These are phyloP conservation scores for Diaporthe nobilis DNA, from an alignment of 2,329 filamentous ascomycete genomes.

Conservation along the genomic window DNA sequence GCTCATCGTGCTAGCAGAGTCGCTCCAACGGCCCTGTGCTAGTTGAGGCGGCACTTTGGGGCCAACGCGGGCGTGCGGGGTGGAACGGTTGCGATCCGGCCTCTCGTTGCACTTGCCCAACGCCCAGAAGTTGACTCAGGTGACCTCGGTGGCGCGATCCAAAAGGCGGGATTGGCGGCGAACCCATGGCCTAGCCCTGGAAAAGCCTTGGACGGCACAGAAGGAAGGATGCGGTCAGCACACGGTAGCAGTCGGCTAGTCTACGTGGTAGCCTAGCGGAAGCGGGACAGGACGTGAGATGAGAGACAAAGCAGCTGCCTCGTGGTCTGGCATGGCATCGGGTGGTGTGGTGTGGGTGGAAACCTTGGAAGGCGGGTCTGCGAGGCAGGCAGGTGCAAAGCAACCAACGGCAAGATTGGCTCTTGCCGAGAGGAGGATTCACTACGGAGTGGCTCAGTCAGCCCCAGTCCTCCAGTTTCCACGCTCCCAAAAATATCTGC, in stretches of 20 bases:
- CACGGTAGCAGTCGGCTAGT: not conserved
- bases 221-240: constrained; percentile 30
- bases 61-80: not conserved
- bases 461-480: not conserved
- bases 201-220: not conserved
- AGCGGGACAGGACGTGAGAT: not conserved
- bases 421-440: constrained; percentile 8
- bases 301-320: constrained; percentile 3
- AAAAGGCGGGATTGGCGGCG: constrained; percentile 23
- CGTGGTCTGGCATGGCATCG: not conserved
- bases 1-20: not conserved
- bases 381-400: not conserved
- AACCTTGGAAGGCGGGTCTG: not conserved
- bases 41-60: not conserved
- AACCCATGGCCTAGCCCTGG: not conserved
- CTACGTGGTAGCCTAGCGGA: constrained; percentile 9
- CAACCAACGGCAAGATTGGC: not conserved
- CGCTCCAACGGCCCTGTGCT: constrained; percentile 11
- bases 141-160: constrained; percentile 34
- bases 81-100: constrained; percentile 5
- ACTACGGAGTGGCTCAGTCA: not conserved
- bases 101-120: not conserved
- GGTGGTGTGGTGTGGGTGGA: not conserved
- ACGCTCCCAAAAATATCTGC: constrained; percentile 1
- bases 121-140: not conserved